Base-by-base conservation (phyloP, 345 rosid genomes). In the Euphorbia lathyris region DNA sequence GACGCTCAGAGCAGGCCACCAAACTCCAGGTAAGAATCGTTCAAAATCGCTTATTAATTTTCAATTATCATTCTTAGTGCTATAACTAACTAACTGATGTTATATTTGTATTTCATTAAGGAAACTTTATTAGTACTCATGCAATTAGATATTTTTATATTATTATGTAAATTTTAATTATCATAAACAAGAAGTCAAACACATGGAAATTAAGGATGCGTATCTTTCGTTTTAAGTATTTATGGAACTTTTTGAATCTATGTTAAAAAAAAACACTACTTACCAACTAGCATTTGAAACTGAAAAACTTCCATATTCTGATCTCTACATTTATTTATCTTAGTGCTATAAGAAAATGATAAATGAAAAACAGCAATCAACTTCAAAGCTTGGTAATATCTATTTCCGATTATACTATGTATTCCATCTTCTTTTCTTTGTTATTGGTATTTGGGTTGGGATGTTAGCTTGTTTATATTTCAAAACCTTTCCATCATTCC, bases 391-490 rank as follows among this genome's bases (percentile, higher is more conserved):
- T 20, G 45, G 52, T 8, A 72, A 66, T 19, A 26, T 53, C 52
- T 67, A 40, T 70, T 29, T 52, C 27, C 74, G 51, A 2, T 30
- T 66, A 13, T 68, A 6, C n/a, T 69, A 70, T 52, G 30, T 77
- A 40, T 7, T 70, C 47, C 50, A 67, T 58, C 32, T 73, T 13
- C 56, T 85, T 53, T 62, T 74, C 57, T 82, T 85, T 34, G 17
- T 83, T 42, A 63, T 58, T 27, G 88, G 88, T 60, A 58, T 86
- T 3, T 82, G 87, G 22, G 0, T 83, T 7, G 89, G 86, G 38
- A 66, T 75, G 75, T 1, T 86, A 16, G 59, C 77, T 32, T 76
- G 69, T 73, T 77, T 77, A 20, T 81, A 76, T 55, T 68, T 81
- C 16, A 82, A 65, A 68, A 65, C 59, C 78, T 60, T 73, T 63